A percentile compares a stretch with the other conserved stretches of the same genome.
Conservation (phyloP, 768 basidiomycete genomes). For the Boletus sp. region DNA sequence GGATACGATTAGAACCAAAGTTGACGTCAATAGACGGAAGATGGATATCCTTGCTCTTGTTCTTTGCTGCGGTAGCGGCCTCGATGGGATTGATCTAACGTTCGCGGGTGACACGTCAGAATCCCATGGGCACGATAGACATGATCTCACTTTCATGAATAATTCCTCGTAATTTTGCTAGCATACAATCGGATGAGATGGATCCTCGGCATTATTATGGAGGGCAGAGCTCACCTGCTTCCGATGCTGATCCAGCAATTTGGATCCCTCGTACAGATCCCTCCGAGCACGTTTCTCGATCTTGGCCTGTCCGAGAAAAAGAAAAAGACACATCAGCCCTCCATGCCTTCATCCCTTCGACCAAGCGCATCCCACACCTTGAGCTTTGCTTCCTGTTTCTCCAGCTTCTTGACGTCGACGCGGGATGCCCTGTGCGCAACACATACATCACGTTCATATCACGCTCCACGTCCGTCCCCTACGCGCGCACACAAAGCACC, state of each 20-base stretch:
- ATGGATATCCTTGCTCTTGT: constrained; percentile 98
- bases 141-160: constrained; percentile 86
- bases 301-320: constrained; percentile 61
- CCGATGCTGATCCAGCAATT: constrained; percentile 86
- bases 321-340: neutral
- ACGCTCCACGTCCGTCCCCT: neutral
- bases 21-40: constrained; percentile 93
- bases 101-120: neutral
- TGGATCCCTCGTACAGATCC: constrained; percentile 95
- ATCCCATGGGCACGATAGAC: neutral
- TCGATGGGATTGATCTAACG: constrained; percentile 88
- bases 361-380: constrained; percentile 45
- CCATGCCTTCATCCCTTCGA: neutral
- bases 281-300: constrained; percentile 92
- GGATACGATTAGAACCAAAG: constrained; percentile 92
- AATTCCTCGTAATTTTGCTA: constrained; percentile 98
- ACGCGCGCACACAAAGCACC: constrained; percentile 1
- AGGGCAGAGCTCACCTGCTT: constrained; percentile 61
- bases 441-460: constrained; percentile 3
- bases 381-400: constrained; percentile 96
- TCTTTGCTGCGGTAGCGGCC: constrained; percentile 70
- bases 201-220: neutral
- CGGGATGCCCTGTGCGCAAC: constrained; percentile 66
- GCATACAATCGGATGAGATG: neutral
- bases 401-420: constrained; percentile 93